Evolutionary conservation across 2,329 filamentous ascomycete species (phyloP).

Genomic region (Aciculosporium take): DNA sequence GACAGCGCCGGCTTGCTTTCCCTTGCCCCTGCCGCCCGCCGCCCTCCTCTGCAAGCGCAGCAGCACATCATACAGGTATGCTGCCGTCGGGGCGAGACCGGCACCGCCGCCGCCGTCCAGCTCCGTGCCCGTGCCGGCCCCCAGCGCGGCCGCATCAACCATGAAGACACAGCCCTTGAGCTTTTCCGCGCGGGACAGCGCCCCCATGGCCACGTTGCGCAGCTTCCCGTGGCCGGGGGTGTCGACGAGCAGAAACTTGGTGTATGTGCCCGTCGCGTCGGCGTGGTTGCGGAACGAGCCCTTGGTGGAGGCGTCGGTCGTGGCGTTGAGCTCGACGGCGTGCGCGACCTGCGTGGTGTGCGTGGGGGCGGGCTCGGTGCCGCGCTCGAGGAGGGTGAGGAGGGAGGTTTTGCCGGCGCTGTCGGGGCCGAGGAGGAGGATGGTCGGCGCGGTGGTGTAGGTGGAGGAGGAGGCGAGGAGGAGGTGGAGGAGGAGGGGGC

Average conservation of each 20-base stretch:
- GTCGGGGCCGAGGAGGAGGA: constrained; percentile 69
- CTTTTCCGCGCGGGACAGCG: constrained; percentile 29
- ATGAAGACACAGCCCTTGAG: constrained; percentile 70
- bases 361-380: constrained; percentile 30
- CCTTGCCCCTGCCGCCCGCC: constrained; percentile 29
- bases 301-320: constrained; percentile 28
- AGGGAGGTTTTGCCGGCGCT: constrained; percentile 80
- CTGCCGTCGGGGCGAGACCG: constrained; percentile 55
- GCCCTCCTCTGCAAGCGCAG: constrained; percentile 64
- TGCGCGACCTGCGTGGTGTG: constrained; percentile 40
- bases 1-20: constrained; percentile 29
- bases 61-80: constrained; percentile 83
- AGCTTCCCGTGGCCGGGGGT: constrained; percentile 95
- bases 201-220: constrained; percentile 50
- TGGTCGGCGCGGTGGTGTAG: constrained; percentile 55
- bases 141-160: constrained; percentile 65
- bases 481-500: constrained; percentile 66
- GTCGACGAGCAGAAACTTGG: constrained; percentile 66
- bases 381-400: constrained; percentile 56
- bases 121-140: too few species aligned
- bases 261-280: constrained; percentile 39
- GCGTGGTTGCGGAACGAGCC: constrained; percentile 42
- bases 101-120: constrained; percentile 23
- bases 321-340: constrained; percentile 40
- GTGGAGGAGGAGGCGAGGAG: constrained; percentile 53